These are phyloP conservation scores for Dendrobium catenatum DNA, from an alignment of 106 monocot genomes.

Conservation along the genomic window DNA sequence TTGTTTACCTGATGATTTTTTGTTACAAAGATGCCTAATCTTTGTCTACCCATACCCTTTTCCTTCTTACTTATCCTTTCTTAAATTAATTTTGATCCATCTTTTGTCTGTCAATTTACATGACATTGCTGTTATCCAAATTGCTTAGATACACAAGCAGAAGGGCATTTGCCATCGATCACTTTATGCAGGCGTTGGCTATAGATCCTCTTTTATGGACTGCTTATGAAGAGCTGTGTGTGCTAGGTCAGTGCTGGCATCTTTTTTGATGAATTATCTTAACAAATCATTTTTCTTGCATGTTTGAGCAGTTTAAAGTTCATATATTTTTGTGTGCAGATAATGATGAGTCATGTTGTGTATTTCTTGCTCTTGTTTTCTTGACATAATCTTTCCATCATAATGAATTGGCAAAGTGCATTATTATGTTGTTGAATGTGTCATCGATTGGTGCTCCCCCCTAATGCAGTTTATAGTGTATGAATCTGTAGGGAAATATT, in stretches of 20 bases:
- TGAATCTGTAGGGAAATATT: not conserved
- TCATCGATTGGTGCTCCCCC: not conserved
- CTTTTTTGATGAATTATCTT: not conserved
- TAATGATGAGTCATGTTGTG: not conserved
- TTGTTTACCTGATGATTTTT: not conserved
- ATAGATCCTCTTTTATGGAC: slow-evolving; percentile 95
- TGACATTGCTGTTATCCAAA: not conserved
- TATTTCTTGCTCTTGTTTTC: not conserved
- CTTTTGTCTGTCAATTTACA: not conserved
- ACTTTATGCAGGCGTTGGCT: slow-evolving; percentile 72
- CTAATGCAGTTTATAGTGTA: not conserved
- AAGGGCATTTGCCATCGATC: slow-evolving; percentile 55
- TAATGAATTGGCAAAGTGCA: not conserved
- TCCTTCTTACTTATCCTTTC: not conserved
- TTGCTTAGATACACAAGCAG: slow-evolving; percentile 72
- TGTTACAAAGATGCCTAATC: not conserved
- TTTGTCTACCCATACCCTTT: not conserved
- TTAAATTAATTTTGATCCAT: not conserved
- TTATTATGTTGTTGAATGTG: not conserved
- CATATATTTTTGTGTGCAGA: not conserved
- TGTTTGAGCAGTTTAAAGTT: not conserved
- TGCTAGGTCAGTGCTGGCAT: slow-evolving; percentile 46
- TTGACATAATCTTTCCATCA: not conserved
- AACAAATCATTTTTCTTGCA: not conserved
- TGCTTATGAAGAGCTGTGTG: slow-evolving; percentile 93